phyloP scores from a whole-genome alignment of 441 rosid species.

The Adansonia madagascariensis region DNA sequence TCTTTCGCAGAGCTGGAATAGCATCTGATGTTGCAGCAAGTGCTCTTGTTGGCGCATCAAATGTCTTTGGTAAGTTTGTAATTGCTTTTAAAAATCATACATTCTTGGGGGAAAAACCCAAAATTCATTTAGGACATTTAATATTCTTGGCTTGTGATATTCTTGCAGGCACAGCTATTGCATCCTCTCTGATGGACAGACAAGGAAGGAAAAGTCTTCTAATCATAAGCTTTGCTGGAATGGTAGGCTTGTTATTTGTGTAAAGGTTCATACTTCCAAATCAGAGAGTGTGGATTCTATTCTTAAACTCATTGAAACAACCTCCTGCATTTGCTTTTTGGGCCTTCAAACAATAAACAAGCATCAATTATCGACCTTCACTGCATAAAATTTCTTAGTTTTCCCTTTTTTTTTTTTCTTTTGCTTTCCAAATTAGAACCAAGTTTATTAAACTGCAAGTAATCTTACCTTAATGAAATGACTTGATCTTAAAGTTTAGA shows the following conservation, averaged over 20 bases:
- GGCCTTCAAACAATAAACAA: constrained; percentile 12
- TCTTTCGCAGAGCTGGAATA: constrained; percentile 90
- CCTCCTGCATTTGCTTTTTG: constrained; percentile 15
- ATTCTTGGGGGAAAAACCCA: not conserved
- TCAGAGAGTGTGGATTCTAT: not conserved
- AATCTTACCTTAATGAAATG: not conserved
- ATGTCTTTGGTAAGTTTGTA: constrained; percentile 72
- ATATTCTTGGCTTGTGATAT: constrained; percentile 12
- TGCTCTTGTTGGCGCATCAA: constrained; percentile 97
- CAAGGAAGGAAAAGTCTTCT: constrained; percentile 96
- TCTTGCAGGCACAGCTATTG: constrained; percentile 83
- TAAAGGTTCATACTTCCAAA: constrained; percentile 14
- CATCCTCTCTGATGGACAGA: constrained; percentile 96
- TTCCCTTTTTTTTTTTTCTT: not conserved
- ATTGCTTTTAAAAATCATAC: not conserved
- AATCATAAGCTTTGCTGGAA: constrained; percentile 85
- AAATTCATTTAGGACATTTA: constrained; percentile 12
- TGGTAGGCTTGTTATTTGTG: constrained; percentile 48
- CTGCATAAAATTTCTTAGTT: not conserved
- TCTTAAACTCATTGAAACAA: constrained; percentile 12
- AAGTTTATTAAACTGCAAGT: constrained; percentile 2
- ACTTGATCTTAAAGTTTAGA: not conserved
- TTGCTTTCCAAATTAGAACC: not conserved
- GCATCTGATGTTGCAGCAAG: constrained; percentile 97
- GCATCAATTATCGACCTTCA: not conserved